These are phyloP conservation scores for Aspergillus costaricaensis DNA, from an alignment of 2,329 filamentous ascomycete genomes.

Conservation along the genomic window DNA sequence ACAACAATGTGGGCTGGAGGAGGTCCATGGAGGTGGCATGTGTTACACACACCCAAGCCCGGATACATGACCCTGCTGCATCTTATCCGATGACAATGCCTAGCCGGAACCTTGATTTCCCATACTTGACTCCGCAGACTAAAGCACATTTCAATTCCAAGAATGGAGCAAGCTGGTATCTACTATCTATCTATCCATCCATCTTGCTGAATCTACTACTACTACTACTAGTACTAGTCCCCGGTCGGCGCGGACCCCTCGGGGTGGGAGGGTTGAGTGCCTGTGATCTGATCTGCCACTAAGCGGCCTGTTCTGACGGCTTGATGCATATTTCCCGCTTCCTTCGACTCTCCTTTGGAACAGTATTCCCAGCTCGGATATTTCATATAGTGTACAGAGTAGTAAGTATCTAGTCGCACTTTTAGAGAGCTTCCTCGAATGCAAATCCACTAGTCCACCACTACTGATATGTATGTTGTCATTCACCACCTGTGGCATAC, in stretches of 20 bases:
- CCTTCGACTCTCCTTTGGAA: conserved; percentile 12
- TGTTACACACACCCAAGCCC: neutral
- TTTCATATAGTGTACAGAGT: neutral
- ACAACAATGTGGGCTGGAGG: neutral
- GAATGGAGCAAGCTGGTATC: no score
- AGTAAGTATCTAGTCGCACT: neutral
- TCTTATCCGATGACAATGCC: neutral
- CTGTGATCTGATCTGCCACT: conserved; percentile 28
- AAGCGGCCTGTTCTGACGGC: conserved; percentile 21
- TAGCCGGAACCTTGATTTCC: neutral
- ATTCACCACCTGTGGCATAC: no score
- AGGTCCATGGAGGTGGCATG: neutral
- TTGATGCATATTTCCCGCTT: conserved; percentile 24
- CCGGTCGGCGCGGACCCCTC: conserved; percentile 14
- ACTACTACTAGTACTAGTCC: neutral
- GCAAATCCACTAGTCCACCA: no score
- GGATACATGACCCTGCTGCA: neutral
- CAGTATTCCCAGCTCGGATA: neutral
- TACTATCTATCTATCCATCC: no score
- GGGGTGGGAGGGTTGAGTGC: conserved; percentile 8
- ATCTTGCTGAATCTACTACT: neutral
- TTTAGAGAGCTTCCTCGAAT: no score
- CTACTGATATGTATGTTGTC: no score
- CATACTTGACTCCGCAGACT: neutral
- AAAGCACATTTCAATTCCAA: no score